Percentiles rank a stretch among this genome's conserved stretches.
These are phyloP conservation scores for Salix koriyanagi DNA, from an alignment of 345 rosid genomes.

Conservation along the genomic window DNA sequence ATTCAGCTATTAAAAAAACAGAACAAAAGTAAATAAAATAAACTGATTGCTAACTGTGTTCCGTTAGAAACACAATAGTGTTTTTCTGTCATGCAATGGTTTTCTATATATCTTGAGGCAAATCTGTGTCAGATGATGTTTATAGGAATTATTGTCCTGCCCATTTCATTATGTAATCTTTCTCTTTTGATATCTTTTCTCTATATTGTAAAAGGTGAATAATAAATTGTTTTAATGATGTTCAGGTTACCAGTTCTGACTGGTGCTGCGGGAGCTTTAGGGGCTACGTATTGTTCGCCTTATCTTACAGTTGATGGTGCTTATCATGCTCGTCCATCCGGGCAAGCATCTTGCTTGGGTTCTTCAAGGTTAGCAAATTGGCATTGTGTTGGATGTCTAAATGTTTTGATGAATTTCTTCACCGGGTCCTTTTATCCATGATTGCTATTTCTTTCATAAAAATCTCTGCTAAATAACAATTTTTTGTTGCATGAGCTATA, in stretches of 20 bases:
- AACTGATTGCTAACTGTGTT: background rate
- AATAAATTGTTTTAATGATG: constrained; percentile 15
- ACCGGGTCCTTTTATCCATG: background rate
- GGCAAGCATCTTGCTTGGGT: constrained; percentile 51
- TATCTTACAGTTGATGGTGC: constrained; percentile 68
- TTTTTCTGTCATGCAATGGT: background rate
- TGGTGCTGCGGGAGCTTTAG: constrained; percentile 77
- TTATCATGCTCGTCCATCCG: constrained; percentile 55
- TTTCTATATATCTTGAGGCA: background rate
- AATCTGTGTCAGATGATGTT: background rate
- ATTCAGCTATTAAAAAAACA: background rate
- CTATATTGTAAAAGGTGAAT: background rate
- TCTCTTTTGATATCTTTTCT: background rate
- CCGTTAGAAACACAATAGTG: background rate
- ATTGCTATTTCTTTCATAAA: background rate
- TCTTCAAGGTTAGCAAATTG: constrained; percentile 48
- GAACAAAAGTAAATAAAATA: background rate
- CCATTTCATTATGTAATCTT: background rate
- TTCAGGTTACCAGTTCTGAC: constrained; percentile 83
- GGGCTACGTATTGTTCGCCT: constrained; percentile 69
- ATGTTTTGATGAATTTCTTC: background rate
- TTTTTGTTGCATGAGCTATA: background rate
- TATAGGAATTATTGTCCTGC: background rate
- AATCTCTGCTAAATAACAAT: background rate
- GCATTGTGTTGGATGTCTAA: background rate